Base-by-base conservation (phyloP, 2,329 filamentous ascomycete species). In the Magnaporthales sp. region DNA sequence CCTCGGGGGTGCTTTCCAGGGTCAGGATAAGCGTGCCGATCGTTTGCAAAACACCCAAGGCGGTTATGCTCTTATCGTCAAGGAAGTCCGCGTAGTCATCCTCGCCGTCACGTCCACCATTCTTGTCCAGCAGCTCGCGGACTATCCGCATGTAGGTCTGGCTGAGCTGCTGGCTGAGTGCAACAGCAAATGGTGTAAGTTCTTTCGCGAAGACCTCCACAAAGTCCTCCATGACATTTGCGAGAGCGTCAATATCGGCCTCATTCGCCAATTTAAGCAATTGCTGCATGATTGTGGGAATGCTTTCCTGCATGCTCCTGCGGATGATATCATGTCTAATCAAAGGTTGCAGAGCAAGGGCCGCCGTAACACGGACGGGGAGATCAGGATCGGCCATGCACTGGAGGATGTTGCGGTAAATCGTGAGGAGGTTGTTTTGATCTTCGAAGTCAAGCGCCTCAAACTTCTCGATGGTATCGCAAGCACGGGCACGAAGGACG, bases 141-240 rank as follows among this genome's bases (percentile, higher is more conserved):
- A 99, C 90, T 70, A 99, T 97, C 67, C 95, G 88, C 71, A 99
- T 84, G 74, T 99, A 99, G 0, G 95, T 99, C 74, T 99, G 95
- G 60, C 94, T 89, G 63, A 99, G 83, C 78, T 99, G 95, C 79
- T 98, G 93, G 74, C 93, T 97, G 4, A 99, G 83, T 4, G 95
- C 95, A 32, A 99, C 94, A 11, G 95, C 95, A 73, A 99, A 99
- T 3, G 95, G 95, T 6, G 95, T 98, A 62, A 99, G 85, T 76
- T 99, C 95, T 2, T 92, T 86, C n/a, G 95, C 94, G 75, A 99
- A 99, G 2, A 98, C 93, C 77, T 99, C 95, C 62, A 99, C 95
- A 75, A 99, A 99, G 75, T 99, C 95, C 78, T 99, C 95, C 95
- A 99, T 99, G 54, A 99, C 95, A 74, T 98, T 98, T 26, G 95